These are phyloP conservation scores for Blumeriella jaapii DNA, from an alignment of 2,329 filamentous ascomycete genomes.

Conservation along the genomic window DNA sequence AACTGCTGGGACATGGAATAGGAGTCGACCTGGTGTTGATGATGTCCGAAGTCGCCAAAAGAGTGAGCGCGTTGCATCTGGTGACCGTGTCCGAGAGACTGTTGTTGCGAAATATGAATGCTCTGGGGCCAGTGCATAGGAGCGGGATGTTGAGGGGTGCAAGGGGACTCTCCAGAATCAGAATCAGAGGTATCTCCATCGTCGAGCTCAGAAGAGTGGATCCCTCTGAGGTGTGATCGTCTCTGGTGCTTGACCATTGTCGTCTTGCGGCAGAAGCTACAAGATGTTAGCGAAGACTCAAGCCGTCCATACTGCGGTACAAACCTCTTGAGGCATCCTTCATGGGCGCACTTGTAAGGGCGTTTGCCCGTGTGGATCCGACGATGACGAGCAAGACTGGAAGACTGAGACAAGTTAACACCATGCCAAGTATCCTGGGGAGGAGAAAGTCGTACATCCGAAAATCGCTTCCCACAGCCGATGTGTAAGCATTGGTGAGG, in stretches of 20 bases:
- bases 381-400: conserved; percentile 39
- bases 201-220: conserved; percentile 40
- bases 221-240: conserved; percentile 46
- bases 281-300: conserved; percentile 13
- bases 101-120: conserved; percentile 31
- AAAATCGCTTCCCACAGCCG: conserved; percentile 58
- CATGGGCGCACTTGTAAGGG: conserved; percentile 50
- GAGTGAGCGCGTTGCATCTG: conserved; percentile 39
- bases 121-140: conserved; percentile 40
- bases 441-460: conserved; percentile 36
- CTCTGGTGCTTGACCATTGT: conserved; percentile 60
- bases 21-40: conserved; percentile 32
- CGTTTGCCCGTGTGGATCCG: conserved; percentile 62
- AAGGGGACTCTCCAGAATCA: conserved; percentile 41
- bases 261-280: conserved; percentile 60
- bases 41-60: conserved; percentile 40
- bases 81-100: conserved; percentile 21
- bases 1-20: conserved; percentile 23
- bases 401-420: conserved; percentile 23
- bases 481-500: conserved; percentile 56
- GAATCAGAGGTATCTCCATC: conserved; percentile 28
- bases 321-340: conserved; percentile 28
- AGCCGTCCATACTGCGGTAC: conserved; percentile 9
- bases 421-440: background rate
- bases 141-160: conserved; percentile 42